Conservation (phyloP, 2,329 filamentous ascomycete genomes). For the Geosmithia flava region DNA sequence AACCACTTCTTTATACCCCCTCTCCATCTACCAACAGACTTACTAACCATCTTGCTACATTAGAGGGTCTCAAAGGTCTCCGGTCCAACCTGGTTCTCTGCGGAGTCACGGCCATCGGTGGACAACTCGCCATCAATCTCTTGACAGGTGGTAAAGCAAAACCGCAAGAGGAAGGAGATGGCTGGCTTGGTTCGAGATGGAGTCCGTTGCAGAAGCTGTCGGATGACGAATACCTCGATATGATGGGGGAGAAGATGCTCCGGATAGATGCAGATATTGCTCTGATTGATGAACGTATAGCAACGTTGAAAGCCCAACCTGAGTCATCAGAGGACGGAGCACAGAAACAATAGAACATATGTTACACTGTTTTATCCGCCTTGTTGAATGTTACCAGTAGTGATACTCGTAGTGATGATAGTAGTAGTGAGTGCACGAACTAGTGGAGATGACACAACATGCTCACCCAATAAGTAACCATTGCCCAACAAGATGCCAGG, state of each 20-base stretch:
- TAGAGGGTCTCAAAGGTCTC: background rate
- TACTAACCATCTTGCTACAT: background rate
- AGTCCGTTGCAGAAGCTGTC: conserved; percentile 58
- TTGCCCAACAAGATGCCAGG: background rate
- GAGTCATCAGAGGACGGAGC: background rate
- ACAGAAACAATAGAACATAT: background rate
- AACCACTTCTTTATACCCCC: background rate
- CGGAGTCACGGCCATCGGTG: conserved; percentile 25
- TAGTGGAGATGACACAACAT: background rate
- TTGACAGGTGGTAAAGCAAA: conserved; percentile 11
- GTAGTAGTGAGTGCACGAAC: too few relatives aligned
- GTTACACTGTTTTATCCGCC: background rate
- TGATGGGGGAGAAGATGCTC: conserved; percentile 60
- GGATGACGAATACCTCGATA: conserved; percentile 59
- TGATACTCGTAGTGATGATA: too few relatives aligned
- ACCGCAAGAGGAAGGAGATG: conserved; percentile 26
- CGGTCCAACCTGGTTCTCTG: conserved; percentile 25
- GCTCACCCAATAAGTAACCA: background rate
- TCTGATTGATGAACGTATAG: conserved; percentile 64
- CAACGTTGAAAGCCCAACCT: conserved; percentile 13
- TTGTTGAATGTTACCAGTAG: too few relatives aligned
- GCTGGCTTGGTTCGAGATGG: conserved; percentile 49
- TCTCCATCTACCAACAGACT: background rate
- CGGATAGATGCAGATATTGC: conserved; percentile 66
- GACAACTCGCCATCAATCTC: conserved; percentile 23